These are phyloP conservation scores for Conticribra weissflogii DNA, from an alignment of 108 stramenopile genomes.

Conservation along the genomic window DNA sequence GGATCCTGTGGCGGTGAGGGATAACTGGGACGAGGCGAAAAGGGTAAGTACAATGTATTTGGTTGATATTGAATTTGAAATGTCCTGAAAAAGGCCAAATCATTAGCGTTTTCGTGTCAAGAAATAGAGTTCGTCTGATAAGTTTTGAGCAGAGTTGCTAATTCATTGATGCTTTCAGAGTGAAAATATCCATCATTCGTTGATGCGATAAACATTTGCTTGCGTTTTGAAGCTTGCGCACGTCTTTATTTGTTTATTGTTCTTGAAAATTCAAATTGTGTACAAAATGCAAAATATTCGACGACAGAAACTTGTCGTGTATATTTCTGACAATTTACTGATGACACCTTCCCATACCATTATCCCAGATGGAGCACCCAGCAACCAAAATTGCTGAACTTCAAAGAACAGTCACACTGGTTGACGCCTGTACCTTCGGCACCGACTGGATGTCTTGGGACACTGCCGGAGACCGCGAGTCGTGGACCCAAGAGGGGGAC, in stretches of 20 bases:
- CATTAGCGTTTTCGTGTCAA: too few relatives aligned
- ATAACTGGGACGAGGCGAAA: constrained; percentile 80
- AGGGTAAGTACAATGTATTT: background rate
- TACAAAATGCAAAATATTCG: too few relatives aligned
- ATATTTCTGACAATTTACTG: background rate
- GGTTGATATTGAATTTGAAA: too few relatives aligned
- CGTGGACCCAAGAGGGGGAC: constrained; percentile 68
- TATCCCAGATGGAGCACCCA: constrained; percentile 54
- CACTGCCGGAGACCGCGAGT: constrained; percentile 57
- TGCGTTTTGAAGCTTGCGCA: too few relatives aligned
- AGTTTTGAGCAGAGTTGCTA: too few relatives aligned
- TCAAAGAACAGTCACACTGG: constrained; percentile 83
- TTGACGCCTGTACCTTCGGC: constrained; percentile 90
- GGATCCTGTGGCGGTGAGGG: constrained; percentile 86
- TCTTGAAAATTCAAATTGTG: too few relatives aligned
- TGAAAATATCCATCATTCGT: too few relatives aligned
- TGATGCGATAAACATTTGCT: background rate
- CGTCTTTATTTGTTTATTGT: too few relatives aligned
- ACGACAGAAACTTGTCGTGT: background rate
- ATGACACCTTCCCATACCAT: background rate
- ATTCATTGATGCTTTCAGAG: too few relatives aligned
- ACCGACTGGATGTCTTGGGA: constrained; percentile 91
- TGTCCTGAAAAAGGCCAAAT: too few relatives aligned
- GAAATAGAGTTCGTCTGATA: too few relatives aligned
- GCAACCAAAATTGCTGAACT: constrained; percentile 69